Evolutionary conservation across 306 rosid species (phyloP).

Genomic region (Cicer arietinum): DNA sequence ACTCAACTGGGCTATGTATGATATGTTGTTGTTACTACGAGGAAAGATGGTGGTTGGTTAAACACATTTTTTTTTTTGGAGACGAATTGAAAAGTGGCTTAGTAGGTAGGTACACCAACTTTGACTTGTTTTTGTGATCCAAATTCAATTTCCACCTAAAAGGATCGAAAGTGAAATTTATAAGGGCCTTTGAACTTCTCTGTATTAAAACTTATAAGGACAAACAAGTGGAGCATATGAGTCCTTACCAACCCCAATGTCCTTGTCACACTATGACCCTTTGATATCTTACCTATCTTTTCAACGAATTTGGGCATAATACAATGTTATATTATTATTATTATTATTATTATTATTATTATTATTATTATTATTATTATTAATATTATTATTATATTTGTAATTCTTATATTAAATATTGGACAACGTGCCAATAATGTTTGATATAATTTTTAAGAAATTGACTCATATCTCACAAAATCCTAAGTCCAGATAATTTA

Average conservation of each 20-base stretch:
- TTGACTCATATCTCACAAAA: too few relatives aligned
- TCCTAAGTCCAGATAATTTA: too few relatives aligned
- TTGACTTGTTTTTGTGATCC: constrained; percentile 40
- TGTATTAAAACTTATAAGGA: neutral
- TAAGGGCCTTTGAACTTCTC: constrained; percentile 3
- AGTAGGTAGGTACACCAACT: constrained; percentile 64
- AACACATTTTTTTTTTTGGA: neutral
- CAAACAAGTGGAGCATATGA: constrained; percentile 42
- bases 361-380: too few relatives aligned
- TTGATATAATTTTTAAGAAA: too few relatives aligned
- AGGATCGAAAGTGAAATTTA: neutral
- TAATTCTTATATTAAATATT: too few relatives aligned
- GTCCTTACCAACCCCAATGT: constrained; percentile 57
- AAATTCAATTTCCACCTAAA: constrained; percentile 6
- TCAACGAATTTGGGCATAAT: neutral
- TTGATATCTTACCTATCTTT: constrained; percentile 12
- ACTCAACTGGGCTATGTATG: neutral
- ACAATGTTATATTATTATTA: too few relatives aligned
- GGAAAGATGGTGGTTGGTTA: neutral
- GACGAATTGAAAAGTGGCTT: neutral
- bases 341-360: too few relatives aligned
- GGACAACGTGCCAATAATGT: too few relatives aligned
- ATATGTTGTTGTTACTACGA: neutral
- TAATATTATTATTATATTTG: too few relatives aligned
- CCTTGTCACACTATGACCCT: constrained; percentile 33